Percentiles rank a stretch among this genome's conserved stretches.
Conservation (phyloP, 2,329 filamentous ascomycete species). For the Paecilomyces formosus region DNA sequence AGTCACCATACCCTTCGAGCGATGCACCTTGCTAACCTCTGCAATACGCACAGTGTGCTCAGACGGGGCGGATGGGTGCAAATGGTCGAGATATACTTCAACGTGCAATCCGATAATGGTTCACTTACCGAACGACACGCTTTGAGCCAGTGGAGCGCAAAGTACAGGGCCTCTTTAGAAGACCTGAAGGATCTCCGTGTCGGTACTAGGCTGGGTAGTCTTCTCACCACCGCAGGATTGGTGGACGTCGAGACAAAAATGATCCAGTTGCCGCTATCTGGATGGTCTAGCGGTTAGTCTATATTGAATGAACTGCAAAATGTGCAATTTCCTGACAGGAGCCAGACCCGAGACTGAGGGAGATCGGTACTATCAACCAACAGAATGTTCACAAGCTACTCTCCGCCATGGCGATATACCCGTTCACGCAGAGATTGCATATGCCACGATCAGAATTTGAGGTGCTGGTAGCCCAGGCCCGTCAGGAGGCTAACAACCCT, state of each 20-base stretch:
- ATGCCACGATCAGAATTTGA: slow-evolving; percentile 34
- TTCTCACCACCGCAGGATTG: slow-evolving; percentile 58
- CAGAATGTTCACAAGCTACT: slow-evolving; percentile 31
- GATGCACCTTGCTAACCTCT: slow-evolving; percentile 1
- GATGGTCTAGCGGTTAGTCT: slow-evolving; percentile 58
- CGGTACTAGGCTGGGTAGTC: slow-evolving; percentile 51
- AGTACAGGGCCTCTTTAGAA: slow-evolving; percentile 56
- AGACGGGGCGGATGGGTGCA: slow-evolving; percentile 78
- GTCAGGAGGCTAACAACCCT: slow-evolving; percentile 28
- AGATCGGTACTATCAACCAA: slow-evolving; percentile 35
- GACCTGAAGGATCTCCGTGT: slow-evolving; percentile 60
- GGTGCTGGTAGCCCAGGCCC: slow-evolving; percentile 27
- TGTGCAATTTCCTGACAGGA: slow-evolving; percentile 11
- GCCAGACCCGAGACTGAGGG: slow-evolving; percentile 34
- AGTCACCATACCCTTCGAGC: background rate
- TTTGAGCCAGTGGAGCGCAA: slow-evolving; percentile 58
- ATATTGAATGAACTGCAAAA: background rate
- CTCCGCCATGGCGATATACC: slow-evolving; percentile 35
- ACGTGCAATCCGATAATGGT: slow-evolving; percentile 79
- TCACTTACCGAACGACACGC: slow-evolving; percentile 62
- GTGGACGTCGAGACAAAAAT: slow-evolving; percentile 59
- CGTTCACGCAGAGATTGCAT: slow-evolving; percentile 34
- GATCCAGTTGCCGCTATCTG: slow-evolving; percentile 61
- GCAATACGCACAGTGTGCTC: slow-evolving; percentile 32
- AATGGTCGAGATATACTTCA: slow-evolving; percentile 80